Conservation (phyloP, 176 grass and related monocot genomes). For the Ananas comosus region DNA sequence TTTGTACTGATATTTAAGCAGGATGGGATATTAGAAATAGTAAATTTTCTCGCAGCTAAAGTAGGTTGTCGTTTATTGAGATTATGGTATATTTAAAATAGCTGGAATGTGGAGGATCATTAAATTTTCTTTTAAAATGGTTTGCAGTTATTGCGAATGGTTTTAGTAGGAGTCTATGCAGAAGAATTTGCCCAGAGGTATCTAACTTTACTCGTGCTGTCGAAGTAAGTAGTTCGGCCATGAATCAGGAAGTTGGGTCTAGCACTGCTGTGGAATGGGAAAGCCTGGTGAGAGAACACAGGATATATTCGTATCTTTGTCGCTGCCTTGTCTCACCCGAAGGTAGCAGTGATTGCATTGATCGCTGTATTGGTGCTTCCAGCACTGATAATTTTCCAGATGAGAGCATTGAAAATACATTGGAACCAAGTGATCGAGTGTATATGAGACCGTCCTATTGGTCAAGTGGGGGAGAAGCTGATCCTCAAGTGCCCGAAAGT, state of each 20-base stretch:
- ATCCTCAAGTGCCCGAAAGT: constrained; percentile 41
- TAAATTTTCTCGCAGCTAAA: too few relatives aligned
- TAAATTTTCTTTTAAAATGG: constrained; percentile 3
- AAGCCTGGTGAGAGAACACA: constrained; percentile 33
- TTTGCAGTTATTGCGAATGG: constrained; percentile 48
- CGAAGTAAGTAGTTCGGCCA: constrained; percentile 22
- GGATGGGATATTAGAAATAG: too few relatives aligned
- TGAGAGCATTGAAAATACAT: constrained; percentile 73
- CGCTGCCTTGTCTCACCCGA: constrained; percentile 30
- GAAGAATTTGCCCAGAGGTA: constrained; percentile 42
- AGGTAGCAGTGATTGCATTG: constrained; percentile 37
- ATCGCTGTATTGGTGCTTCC: constrained; percentile 53
- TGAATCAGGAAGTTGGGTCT: constrained; percentile 22
- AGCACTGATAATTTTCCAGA: constrained; percentile 83
- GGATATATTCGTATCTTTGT: constrained; percentile 44
- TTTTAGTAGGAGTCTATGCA: constrained; percentile 49
- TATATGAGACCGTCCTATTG: constrained; percentile 56
- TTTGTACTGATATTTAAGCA: too few relatives aligned
- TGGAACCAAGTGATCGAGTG: constrained; percentile 27
- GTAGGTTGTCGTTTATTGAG: too few relatives aligned
- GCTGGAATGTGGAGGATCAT: not conserved
- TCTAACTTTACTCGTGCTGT: constrained; percentile 33
- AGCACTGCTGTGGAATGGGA: constrained; percentile 27
- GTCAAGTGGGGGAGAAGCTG: constrained; percentile 61
- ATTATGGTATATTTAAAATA: too few relatives aligned